Percentiles rank a stretch among this genome's conserved stretches.
phyloP scores from a whole-genome alignment of 768 basidiomycete genomes.

The Mrakia gelida region DNA sequence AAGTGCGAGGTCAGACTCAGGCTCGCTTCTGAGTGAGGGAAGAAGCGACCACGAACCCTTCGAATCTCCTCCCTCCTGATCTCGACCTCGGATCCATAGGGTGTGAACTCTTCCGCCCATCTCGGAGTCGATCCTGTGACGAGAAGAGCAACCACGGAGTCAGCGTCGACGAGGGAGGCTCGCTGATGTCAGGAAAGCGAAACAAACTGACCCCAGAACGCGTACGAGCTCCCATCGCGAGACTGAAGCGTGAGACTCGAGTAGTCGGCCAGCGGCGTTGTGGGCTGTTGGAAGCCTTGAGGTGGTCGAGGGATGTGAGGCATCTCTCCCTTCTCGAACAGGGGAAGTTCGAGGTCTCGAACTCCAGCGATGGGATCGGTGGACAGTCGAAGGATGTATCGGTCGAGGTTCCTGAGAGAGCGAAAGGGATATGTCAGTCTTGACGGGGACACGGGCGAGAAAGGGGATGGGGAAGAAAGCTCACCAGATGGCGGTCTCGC shows the following conservation, averaged over 20 bases:
- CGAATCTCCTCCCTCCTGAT: conserved; percentile 6
- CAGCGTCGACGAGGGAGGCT: neutral
- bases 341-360: neutral
- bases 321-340: conserved; percentile 8
- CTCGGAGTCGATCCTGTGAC: neutral
- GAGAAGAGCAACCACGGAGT: neutral
- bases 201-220: neutral
- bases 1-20: too few species aligned
- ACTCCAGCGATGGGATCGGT: neutral
- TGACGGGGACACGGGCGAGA: neutral
- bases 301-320: neutral
- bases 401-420: neutral
- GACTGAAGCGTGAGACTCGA: neutral
- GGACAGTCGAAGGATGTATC: neutral
- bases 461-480: neutral
- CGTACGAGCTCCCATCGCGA: neutral
- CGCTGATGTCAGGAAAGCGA: neutral
- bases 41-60: neutral
- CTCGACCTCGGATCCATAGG: neutral
- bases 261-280: neutral
- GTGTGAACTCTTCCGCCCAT: neutral
- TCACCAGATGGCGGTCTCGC: neutral
- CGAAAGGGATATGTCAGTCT: neutral
- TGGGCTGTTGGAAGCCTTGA: neutral
- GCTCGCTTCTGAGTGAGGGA: too few species aligned